Base-by-base conservation (phyloP, 2,329 filamentous ascomycete genomes). In the Parascedosporium putredinis region DNA sequence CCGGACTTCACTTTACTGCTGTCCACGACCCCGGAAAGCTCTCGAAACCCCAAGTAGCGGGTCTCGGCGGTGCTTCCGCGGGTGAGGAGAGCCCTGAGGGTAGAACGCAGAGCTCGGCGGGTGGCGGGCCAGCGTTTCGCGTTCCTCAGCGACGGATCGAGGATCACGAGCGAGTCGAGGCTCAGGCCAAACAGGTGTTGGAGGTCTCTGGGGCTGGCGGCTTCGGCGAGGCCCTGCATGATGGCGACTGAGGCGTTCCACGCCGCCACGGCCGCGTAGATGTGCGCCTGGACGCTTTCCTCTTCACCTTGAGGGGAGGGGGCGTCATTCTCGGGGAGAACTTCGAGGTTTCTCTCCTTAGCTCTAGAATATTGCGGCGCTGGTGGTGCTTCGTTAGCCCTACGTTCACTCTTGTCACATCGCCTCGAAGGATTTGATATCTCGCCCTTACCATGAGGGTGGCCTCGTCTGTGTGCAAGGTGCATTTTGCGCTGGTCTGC, bases 221-320 rank as follows among this genome's bases (percentile, higher is more conserved):
- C 42, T 10, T 54, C 52, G 20, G 48, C n/a, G 3, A 55, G 38
- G n/a, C 50, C 45, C 2, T 42, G 20, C 8, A 55, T 34, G 47
- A 54, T 50, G 24, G 45, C 45, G 8, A 49, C 42, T 2, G 51
- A 51, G 14, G 31, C 54, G 6, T 34, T 44, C 14, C 8, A 25
- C 12, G 53, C 53, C 36, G 52, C 44, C 3, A 33, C 22, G 9
- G 49, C 54, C 3, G 52, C 50, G 14, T 44, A 24, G 10, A 10
- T 14, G 29, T 55, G 50, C 2, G 34, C 34, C 12, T 40, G 12
- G n/a, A 20, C n/a, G 16, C 16, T 20, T 6, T 7, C 6, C 6
- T 31, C 27, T 31, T 31, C 27, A 12, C 27, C 27, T 12, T 31
- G 7, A 31, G 6, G 7, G 6, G 12, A 6, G 7, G 6, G 7